These are phyloP conservation scores for Fonsecaea multimorphosa DNA, from an alignment of 2,329 filamentous ascomycete genomes.

Conservation along the genomic window DNA sequence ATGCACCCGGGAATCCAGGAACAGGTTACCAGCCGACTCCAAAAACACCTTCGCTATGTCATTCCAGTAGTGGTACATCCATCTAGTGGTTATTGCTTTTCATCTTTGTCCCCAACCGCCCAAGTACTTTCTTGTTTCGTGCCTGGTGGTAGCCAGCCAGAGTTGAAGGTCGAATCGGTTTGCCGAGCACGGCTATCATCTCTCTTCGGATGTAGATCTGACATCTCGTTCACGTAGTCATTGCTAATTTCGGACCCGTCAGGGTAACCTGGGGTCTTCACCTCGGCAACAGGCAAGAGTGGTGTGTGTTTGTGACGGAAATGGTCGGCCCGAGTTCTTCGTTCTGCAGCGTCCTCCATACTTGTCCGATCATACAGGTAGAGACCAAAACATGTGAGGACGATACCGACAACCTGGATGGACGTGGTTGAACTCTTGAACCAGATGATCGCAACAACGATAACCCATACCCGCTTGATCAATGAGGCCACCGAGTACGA, in stretches of 20 bases:
- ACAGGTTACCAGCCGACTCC: constrained; percentile 20
- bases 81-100: constrained; percentile 35
- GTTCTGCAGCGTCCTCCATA: constrained; percentile 85
- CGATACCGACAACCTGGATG: constrained; percentile 83
- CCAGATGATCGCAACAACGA: constrained; percentile 93
- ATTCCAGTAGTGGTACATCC: constrained; percentile 31
- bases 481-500: constrained; percentile 96
- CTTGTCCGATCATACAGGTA: constrained; percentile 95
- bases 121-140: constrained; percentile 89
- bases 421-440: constrained; percentile 87
- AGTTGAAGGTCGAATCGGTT: constrained; percentile 17
- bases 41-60: constrained; percentile 34
- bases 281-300: constrained; percentile 70
- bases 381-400: constrained; percentile 85
- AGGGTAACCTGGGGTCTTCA: constrained; percentile 41
- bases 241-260: constrained; percentile 16
- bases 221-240: constrained; percentile 25
- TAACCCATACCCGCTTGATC: constrained; percentile 97
- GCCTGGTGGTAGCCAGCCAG: constrained; percentile 73
- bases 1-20: constrained; percentile 3
- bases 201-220: constrained; percentile 46
- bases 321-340: constrained; percentile 69
- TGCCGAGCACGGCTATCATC: constrained; percentile 49
- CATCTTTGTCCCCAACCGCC: constrained; percentile 55
- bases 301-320: constrained; percentile 63